Evolutionary conservation across 805 yeast species (phyloP), one percentile per base, ranked within the genome.

Genomic region (Yamadazyma phyllophila): DNA sequence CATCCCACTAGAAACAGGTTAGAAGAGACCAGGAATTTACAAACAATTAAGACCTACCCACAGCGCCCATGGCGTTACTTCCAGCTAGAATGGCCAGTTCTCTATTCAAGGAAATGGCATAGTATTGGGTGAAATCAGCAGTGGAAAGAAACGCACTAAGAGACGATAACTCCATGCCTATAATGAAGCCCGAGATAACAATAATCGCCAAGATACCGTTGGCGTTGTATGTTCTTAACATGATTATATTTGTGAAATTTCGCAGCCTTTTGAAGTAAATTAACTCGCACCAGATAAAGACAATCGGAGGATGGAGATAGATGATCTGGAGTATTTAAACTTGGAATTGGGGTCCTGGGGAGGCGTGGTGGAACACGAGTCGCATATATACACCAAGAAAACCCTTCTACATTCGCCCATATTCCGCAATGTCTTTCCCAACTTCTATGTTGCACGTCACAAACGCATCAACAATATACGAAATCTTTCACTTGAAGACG

Each of bases 321-420:
- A 50, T 31, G 43, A 46, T 11, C 8, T 29, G 11, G 49, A 48
- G 41, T 51, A 48, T 30, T 27, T 44, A 27, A 46, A 51, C 36
- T 38, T 51, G 3, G 44, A 43, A 26, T 12, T 41, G 8, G 41
- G 41, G 4, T 11, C 13, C 6, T 16, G 12, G 24, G 41, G 39
- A 20, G 30, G 39, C 10, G 17, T 16, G 14, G 26, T 17, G 1
- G 43, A 51, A 13, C 44, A 51, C 0, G 15, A 13, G 7, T 33
- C 43, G 1, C 17, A 24, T 3, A 12, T 46, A 7, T 66, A 56
- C 39, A 45, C 63, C 31, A 67, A 66, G 49, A 65, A 67, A 46
- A 70, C 73, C 10, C 49, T 76, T n/a, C 52, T 71, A 30, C 64
- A 65, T 13, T 68, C 77, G 13, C 76, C 80, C 2, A 56, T 69